Base-by-base conservation (phyloP, 306 rosid species). In the Sesbania bispinosa region DNA sequence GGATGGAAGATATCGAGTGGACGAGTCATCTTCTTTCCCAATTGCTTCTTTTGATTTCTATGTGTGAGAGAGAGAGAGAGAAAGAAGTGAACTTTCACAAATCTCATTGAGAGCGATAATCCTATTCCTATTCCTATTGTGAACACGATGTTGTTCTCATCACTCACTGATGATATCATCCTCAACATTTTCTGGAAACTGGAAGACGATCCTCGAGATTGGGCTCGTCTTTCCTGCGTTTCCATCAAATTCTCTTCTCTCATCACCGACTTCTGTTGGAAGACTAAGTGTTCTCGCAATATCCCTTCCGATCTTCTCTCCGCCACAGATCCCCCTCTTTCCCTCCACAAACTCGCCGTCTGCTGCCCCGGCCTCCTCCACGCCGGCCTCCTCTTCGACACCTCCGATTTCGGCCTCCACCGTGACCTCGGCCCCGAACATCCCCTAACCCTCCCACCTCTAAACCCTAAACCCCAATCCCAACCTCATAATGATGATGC, bases 341-440 rank as follows among this genome's bases (percentile, higher is more conserved):
- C 96, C 21, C 87, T 94, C 68, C 84, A 83, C 47, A 94, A 91
- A 77, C 88, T 94, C 76, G 16, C 93, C 32, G 86, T 89, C 24
- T 94, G 99, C 57, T 94, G 99, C 54, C 99, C 99, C 2, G 99
- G 99, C 18, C 88, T 85, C 53, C 66, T 47, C 53, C 96, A 87
- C 71, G 74, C 97, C 64, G 99, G 99, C 4, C 82, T 94, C 47
- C 96, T 89, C 81, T 63, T 88, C 33, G 90, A 89, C 47, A 69
- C 76, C 62, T 93, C 91, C 62, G 97, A 86, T 24, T 89, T 92
- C 69, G 98, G 97, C 16, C 88, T 87, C 33, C 88, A 89, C 9
- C 92, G 84, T 0, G 96, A 90, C 53, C 85, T 89, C 13, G 92
- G 96, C 11, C 91, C 92, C 0, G 81, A 61, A 47, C 60, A 62